Base-by-base conservation (phyloP, 1,139 yeast genomes). In the Dujonia santamariae region DNA sequence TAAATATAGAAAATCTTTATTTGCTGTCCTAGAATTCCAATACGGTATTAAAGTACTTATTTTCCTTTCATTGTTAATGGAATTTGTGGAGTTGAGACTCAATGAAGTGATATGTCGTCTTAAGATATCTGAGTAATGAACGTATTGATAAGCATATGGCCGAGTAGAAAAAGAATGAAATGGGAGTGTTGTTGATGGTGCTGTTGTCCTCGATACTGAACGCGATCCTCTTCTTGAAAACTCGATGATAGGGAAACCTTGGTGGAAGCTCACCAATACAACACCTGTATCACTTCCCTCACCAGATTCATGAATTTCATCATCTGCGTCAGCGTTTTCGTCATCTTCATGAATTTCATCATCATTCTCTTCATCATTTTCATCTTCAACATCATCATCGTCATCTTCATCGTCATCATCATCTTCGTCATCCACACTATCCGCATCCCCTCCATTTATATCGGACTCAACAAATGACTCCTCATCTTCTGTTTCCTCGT, bases 21-120 rank as follows among this genome's bases (percentile, higher is more conserved):
- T 35, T 22, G 32, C 35, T 8, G 56, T 50, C 18, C 38, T 38
- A 2, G 55, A 49, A 12, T 45, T 39, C 60, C 59, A 54, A 20
- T 46, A 37, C 7, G 58, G 56, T 8, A 49, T 37, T 17, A 54
- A 37, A 1, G 50, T 44, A 24, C 37, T 40, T 4, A 47, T 49
- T 25, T 45, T 53, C 20, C 57, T 41, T 19, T 53, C 55, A 21
- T 42, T 37, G 22, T 19, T 19, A 11, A 19, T 11, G 11, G 22
- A 19, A 25, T 25, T 7, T 19, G 22, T 19, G 22, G 28, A 7
- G 7, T 30, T 19, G 19, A 34, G 36, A 12, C 28, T 31, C 13
- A 32, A 18, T 3, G 35, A 32, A 11, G 35, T 26, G 9, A 29
- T 28, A 8, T 36, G 35, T 7, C 35, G 35, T 32, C 35, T 28